Evolutionary conservation across 140 eudicot species (phyloP).

Genomic region (Artemisia princeps): DNA sequence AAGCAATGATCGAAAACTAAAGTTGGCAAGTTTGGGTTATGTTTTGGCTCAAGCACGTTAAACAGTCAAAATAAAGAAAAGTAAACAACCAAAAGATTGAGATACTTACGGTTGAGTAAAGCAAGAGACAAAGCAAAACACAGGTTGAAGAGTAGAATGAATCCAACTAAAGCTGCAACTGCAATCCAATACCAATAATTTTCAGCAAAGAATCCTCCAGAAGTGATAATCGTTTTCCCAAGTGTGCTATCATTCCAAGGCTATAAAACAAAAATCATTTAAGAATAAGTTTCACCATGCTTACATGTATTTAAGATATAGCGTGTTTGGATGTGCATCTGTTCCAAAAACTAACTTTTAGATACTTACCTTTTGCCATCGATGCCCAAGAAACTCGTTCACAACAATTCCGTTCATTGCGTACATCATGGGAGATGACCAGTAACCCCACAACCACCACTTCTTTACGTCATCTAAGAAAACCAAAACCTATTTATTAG

Average conservation of each 20-base stretch:
- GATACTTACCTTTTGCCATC: conserved; percentile 46
- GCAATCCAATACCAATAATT: conserved; percentile 76
- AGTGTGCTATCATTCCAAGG: conserved; percentile 26
- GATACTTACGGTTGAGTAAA: conserved; percentile 49
- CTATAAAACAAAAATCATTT: conserved; percentile 24
- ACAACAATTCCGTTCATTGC: conserved; percentile 63
- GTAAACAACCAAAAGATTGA: background rate
- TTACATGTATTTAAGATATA: background rate
- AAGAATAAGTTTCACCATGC: background rate
- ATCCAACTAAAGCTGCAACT: conserved; percentile 57
- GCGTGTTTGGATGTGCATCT: background rate
- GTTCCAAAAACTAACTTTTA: no score
- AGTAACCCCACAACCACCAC: conserved; percentile 86
- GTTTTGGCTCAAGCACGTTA: background rate
- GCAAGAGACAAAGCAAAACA: conserved; percentile 44
- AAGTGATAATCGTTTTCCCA: conserved; percentile 36
- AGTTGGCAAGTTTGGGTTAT: background rate
- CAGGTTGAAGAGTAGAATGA: conserved; percentile 44
- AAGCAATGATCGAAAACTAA: background rate
- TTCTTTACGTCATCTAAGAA: conserved; percentile 42
- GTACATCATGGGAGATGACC: conserved; percentile 60
- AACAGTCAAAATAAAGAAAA: background rate
- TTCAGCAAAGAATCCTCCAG: conserved; percentile 48
- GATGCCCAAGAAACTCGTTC: conserved; percentile 60
- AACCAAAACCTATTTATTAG: conserved; percentile 7